phyloP scores from a whole-genome alignment of 2,329 filamentous ascomycete genomes.

The Scortechinia acanthostroma region DNA sequence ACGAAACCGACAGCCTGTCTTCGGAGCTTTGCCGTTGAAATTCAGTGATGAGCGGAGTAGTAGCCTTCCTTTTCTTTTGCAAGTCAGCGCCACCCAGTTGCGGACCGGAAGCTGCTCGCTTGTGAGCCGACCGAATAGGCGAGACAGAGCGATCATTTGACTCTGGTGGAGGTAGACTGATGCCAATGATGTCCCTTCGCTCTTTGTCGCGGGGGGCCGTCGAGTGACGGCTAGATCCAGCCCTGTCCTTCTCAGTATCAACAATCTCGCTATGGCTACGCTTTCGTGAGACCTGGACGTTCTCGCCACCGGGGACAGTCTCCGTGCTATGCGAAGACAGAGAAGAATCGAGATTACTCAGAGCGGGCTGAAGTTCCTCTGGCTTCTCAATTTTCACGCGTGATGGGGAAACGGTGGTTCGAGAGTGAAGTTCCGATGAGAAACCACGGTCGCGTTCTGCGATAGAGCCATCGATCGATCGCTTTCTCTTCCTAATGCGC shows the following conservation, averaged over 20 bases:
- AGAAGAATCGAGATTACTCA: too few relatives aligned
- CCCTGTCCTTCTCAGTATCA: constrained; percentile 8
- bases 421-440: background rate
- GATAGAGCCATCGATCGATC: background rate
- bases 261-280: constrained; percentile 24
- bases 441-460: background rate
- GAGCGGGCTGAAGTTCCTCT: background rate
- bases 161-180: constrained; percentile 14
- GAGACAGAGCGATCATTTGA: constrained; percentile 23
- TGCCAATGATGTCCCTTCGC: constrained; percentile 15
- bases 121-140: constrained; percentile 21
- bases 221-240: background rate
- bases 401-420: background rate
- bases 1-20: constrained; percentile 31
- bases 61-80: constrained; percentile 18
- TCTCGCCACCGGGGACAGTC: constrained; percentile 12
- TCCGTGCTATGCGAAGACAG: constrained; percentile 13
- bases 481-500: background rate
- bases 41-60: constrained; percentile 27
- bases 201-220: too few relatives aligned
- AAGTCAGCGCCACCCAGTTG: constrained; percentile 12
- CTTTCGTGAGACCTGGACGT: constrained; percentile 15
- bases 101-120: constrained; percentile 22
- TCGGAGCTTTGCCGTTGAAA: constrained; percentile 31
- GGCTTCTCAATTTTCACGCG: background rate